These are phyloP conservation scores for Lipomyces mesembrius DNA, from an alignment of 805 yeast genomes.

Conservation along the genomic window DNA sequence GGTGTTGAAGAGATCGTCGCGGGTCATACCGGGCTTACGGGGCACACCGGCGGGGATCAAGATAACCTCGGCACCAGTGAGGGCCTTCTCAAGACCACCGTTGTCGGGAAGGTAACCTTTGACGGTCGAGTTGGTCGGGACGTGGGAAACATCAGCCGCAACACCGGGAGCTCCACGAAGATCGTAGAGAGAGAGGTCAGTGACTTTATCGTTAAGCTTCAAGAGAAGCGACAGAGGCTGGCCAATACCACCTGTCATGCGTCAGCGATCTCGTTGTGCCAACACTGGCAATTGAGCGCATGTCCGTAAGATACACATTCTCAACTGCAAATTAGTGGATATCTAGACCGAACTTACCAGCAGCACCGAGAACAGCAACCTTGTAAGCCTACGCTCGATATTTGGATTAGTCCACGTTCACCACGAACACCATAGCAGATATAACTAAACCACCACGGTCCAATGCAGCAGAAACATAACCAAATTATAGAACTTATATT, in stretches of 20 bases:
- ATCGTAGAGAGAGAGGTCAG: constrained; percentile 85
- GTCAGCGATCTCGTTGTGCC: not conserved
- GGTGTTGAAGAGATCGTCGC: constrained; percentile 95
- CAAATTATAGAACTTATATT: not conserved
- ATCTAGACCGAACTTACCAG: constrained; percentile 23
- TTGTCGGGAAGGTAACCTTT: constrained; percentile 85
- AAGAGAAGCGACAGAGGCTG: constrained; percentile 82
- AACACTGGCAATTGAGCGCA: not conserved
- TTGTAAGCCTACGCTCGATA: constrained; percentile 48
- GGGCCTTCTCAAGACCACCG: constrained; percentile 69
- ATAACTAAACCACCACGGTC: not conserved
- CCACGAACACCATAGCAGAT: not conserved
- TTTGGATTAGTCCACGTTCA: not conserved
- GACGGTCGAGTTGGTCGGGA: constrained; percentile 89
- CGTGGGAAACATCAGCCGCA: constrained; percentile 93
- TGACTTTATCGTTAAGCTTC: constrained; percentile 86
- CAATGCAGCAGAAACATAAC: not conserved
- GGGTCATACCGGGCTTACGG: constrained; percentile 99
- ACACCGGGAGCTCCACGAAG: constrained; percentile 94
- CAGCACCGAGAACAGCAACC: constrained; percentile 86
- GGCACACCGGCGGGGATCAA: constrained; percentile 96
- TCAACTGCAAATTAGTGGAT: constrained; percentile 52
- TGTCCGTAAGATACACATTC: not conserved
- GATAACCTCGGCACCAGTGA: constrained; percentile 72
- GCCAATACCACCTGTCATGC: constrained; percentile 77